These are phyloP conservation scores for Coemansia sp. DNA, from an alignment of 192 early-diverging fungal species.

Conservation along the genomic window DNA sequence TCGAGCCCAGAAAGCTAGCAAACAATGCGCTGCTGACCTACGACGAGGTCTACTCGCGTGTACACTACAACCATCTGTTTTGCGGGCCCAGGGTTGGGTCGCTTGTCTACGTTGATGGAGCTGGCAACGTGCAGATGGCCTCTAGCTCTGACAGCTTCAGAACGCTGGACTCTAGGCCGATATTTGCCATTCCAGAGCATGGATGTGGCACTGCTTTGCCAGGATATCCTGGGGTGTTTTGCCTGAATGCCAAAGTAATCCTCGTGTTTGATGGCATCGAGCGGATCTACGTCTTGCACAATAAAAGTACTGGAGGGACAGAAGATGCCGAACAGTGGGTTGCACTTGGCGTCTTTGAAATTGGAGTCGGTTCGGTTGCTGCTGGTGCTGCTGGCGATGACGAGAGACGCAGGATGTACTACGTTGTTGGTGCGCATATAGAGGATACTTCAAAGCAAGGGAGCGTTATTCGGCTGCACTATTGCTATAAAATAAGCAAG, in stretches of 20 bases:
- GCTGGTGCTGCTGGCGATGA: slow-evolving; percentile 20
- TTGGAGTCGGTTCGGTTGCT: slow-evolving; percentile 30
- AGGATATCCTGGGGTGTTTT: slow-evolving; percentile 36
- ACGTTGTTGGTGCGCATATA: slow-evolving; percentile 26
- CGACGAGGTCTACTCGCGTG: slow-evolving; percentile 62
- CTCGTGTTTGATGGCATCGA: slow-evolving; percentile 43
- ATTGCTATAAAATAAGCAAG: slow-evolving; percentile 21
- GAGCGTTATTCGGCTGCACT: slow-evolving; percentile 23
- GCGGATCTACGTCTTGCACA: slow-evolving; percentile 34
- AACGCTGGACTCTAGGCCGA: not conserved
- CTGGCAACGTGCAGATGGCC: slow-evolving; percentile 15
- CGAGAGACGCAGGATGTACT: slow-evolving; percentile 24
- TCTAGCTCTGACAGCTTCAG: not conserved
- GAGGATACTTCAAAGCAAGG: not conserved
- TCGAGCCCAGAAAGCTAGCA: slow-evolving; percentile 43
- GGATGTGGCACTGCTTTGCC: slow-evolving; percentile 14
- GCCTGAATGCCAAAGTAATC: slow-evolving; percentile 12
- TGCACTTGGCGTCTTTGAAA: slow-evolving; percentile 22
- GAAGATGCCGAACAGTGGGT: slow-evolving; percentile 13
- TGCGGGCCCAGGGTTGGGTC: slow-evolving; percentile 44
- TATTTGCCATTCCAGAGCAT: slow-evolving; percentile 32
- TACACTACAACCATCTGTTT: slow-evolving; percentile 68
- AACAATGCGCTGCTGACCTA: slow-evolving; percentile 60
- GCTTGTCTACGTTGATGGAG: slow-evolving; percentile 31
- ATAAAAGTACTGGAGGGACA: too few relatives aligned